Conservation (phyloP, 768 basidiomycete species). For the Melanogaster broomeanus region DNA sequence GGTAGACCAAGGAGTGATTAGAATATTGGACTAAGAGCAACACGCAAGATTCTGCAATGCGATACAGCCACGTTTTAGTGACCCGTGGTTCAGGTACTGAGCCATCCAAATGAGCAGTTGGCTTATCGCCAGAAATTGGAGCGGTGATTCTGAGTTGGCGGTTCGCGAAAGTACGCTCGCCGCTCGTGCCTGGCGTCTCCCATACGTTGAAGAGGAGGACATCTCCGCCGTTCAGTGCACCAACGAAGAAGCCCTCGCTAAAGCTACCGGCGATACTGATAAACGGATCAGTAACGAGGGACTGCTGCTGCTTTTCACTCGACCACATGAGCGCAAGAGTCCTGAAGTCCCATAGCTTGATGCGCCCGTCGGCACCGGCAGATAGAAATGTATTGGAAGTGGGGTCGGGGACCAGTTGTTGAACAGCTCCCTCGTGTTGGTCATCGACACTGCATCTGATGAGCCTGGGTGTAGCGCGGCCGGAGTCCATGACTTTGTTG, state of each 20-base stretch:
- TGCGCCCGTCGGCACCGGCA: conserved; percentile 59
- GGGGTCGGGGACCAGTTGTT: conserved; percentile 55
- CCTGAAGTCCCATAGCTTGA: conserved; percentile 75
- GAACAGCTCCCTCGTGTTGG: conserved; percentile 61
- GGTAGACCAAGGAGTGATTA: conserved; percentile 53
- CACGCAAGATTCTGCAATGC: conserved; percentile 3
- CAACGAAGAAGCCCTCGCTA: conserved; percentile 46
- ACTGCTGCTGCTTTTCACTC: conserved; percentile 40
- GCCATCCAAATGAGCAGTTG: background rate
- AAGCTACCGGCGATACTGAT: conserved; percentile 49
- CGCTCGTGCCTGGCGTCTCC: conserved; percentile 16
- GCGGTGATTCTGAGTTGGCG: conserved; percentile 39
- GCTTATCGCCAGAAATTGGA: conserved; percentile 25
- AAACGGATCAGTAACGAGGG: conserved; percentile 49
- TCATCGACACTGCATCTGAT: conserved; percentile 54
- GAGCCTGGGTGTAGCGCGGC: conserved; percentile 45
- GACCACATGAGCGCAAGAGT: conserved; percentile 63
- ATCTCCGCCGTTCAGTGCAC: conserved; percentile 57
- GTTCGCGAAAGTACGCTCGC: conserved; percentile 10
- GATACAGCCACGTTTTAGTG: conserved; percentile 17
- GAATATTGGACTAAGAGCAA: conserved; percentile 52
- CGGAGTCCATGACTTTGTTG: conserved; percentile 56
- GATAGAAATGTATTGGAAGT: conserved; percentile 44
- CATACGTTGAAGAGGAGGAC: conserved; percentile 58
- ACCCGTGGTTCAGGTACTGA: conserved; percentile 7